Percentiles rank a stretch among this genome's conserved stretches.
Evolutionary conservation across 306 rosid genomes (phyloP).

Genomic region (Vigna radiata): DNA sequence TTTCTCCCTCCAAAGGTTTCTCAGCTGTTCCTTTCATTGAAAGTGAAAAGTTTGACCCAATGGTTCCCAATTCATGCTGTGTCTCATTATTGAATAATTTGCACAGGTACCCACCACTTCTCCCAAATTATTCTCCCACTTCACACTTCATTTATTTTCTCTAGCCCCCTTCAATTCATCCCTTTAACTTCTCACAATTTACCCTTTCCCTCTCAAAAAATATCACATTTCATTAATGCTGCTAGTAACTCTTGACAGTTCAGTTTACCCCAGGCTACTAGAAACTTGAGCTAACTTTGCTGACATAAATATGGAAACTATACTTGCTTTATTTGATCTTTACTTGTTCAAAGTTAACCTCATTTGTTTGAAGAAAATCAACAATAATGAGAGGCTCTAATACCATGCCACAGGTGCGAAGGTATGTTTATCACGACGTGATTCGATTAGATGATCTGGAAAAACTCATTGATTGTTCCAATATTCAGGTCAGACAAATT

Average conservation of each 20-base stretch:
- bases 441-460: constrained; percentile 90
- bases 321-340: constrained; percentile 3
- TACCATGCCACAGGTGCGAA: constrained; percentile 69
- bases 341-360: constrained; percentile 29
- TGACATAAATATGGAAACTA: constrained; percentile 36
- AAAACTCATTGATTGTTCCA: constrained; percentile 87
- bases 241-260: constrained; percentile 29
- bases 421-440: constrained; percentile 95
- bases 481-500: constrained; percentile 71
- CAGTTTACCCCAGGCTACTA: constrained; percentile 35
- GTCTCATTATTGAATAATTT: constrained; percentile 38
- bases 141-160: constrained; percentile 53
- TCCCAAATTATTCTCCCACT: constrained; percentile 40
- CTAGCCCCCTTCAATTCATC: constrained; percentile 24
- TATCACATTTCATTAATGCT: constrained; percentile 33
- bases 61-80: constrained; percentile 40
- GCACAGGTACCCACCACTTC: constrained; percentile 54
- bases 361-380: background rate
- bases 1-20: constrained; percentile 67
- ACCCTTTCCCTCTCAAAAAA: background rate
- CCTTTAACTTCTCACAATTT: constrained; percentile 11
- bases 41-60: constrained; percentile 83
- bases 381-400: background rate
- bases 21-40: constrained; percentile 89
- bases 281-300: constrained; percentile 26